phyloP scores from a whole-genome alignment of 768 basidiomycete genomes.

The Boletus tomentosulus region DNA sequence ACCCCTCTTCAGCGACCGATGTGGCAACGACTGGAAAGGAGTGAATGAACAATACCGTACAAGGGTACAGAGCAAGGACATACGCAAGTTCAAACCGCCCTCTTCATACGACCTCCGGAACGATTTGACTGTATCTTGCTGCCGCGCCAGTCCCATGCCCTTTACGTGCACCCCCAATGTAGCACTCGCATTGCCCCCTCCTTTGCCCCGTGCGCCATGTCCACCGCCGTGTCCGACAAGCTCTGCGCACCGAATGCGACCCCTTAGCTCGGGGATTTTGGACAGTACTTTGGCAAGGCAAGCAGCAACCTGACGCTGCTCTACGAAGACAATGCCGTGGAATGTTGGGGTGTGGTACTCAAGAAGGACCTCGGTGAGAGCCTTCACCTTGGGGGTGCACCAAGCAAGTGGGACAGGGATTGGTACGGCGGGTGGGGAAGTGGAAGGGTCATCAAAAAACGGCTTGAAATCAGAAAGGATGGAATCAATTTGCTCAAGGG shows the following conservation, averaged over 20 bases:
- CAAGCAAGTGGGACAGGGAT: slow-evolving; percentile 49
- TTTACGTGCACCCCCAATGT: slow-evolving; percentile 36
- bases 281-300: slow-evolving; percentile 64
- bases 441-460: slow-evolving; percentile 34
- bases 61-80: slow-evolving; percentile 24
- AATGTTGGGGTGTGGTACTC: slow-evolving; percentile 52
- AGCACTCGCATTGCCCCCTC: slow-evolving; percentile 11
- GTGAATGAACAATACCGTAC: not conserved
- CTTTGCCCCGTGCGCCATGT: slow-evolving; percentile 22
- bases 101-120: slow-evolving; percentile 68
- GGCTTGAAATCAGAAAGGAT: slow-evolving; percentile 45
- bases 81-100: slow-evolving; percentile 64
- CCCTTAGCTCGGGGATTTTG: slow-evolving; percentile 52
- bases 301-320: slow-evolving; percentile 76
- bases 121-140: slow-evolving; percentile 55
- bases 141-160: slow-evolving; percentile 49
- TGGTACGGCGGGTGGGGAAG: slow-evolving; percentile 31
- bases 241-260: slow-evolving; percentile 54
- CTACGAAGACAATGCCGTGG: slow-evolving; percentile 84
- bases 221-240: slow-evolving; percentile 67
- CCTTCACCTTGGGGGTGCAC: slow-evolving; percentile 70
- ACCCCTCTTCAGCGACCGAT: slow-evolving; percentile 86
- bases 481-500: slow-evolving; percentile 44
- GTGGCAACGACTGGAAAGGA: slow-evolving; percentile 64
- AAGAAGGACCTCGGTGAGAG: slow-evolving; percentile 58